Evolutionary conservation across 2,329 filamentous ascomycete species (phyloP).

Genomic region (Dactylellina drechsleri): DNA sequence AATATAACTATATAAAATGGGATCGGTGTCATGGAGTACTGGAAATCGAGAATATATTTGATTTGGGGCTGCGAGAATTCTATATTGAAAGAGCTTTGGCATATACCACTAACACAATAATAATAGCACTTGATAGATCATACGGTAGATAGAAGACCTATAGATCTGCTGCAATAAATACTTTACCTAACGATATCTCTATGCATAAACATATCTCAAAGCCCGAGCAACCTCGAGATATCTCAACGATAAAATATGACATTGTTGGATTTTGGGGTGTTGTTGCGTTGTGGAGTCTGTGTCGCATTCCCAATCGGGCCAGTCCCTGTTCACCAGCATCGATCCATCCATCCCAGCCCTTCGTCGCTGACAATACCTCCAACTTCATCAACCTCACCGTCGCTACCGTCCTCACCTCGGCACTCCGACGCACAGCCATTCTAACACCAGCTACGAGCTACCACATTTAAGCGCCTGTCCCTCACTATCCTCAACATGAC

Average conservation of each 20-base stretch:
- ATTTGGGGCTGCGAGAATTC: too few relatives aligned
- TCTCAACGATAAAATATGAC: too few relatives aligned
- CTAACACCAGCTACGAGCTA: too few relatives aligned
- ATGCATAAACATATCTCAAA: too few relatives aligned
- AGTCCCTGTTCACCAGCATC: slow-evolving; percentile 3
- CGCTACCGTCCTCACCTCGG: neutral
- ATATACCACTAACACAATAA: neutral
- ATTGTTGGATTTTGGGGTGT: too few relatives aligned
- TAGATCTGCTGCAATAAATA: too few relatives aligned
- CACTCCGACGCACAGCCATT: too few relatives aligned
- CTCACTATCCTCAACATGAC: slow-evolving; percentile 27
- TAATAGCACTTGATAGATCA: neutral
- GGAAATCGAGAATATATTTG: slow-evolving; percentile 9
- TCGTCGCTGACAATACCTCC: neutral
- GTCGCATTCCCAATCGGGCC: slow-evolving; percentile 10
- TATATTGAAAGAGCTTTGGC: neutral
- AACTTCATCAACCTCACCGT: neutral
- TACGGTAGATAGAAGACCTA: too few relatives aligned
- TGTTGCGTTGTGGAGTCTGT: slow-evolving; percentile 2
- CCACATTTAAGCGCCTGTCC: neutral
- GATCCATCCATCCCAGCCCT: neutral
- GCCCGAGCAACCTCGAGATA: too few relatives aligned
- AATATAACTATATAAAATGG: too few relatives aligned
- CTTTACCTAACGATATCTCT: too few relatives aligned
- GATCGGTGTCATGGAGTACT: too few relatives aligned